phyloP scores from a whole-genome alignment of 805 yeast species.

The Candida patagonica region DNA sequence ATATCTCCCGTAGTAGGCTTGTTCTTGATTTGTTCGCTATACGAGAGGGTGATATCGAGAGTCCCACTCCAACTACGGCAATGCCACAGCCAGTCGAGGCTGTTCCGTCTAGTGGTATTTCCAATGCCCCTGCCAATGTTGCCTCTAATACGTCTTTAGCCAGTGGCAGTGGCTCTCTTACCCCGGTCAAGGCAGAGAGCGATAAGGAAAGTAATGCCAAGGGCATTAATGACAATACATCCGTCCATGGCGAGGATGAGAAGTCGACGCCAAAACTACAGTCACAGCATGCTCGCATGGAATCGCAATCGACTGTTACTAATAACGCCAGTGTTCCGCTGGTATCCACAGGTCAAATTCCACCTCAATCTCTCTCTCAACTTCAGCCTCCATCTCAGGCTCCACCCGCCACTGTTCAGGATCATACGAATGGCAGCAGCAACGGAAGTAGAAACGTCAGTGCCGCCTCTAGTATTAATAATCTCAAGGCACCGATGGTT shows the following conservation, averaged over 20 bases:
- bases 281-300: conserved; percentile 10
- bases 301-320: conserved; percentile 10
- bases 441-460: background rate
- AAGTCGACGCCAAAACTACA: background rate
- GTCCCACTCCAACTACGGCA: conserved; percentile 21
- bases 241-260: background rate
- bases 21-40: conserved; percentile 67
- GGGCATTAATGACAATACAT: background rate
- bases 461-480: background rate
- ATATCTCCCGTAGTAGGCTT: conserved; percentile 60
- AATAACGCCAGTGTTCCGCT: background rate
- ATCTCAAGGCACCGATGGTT: conserved; percentile 11
- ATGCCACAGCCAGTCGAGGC: conserved; percentile 28
- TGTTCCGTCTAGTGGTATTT: background rate
- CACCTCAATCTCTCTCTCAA: background rate
- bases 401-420: conserved; percentile 4
- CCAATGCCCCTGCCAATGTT: too few relatives aligned
- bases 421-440: background rate
- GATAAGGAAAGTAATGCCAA: background rate
- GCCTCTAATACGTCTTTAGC: background rate
- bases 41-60: conserved; percentile 53
- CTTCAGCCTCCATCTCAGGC: conserved; percentile 1
- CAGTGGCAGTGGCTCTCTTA: background rate
- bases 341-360: background rate
- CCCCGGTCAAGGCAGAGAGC: background rate